Percentiles rank a stretch among this genome's conserved stretches.
phyloP scores from a whole-genome alignment of 139 green algal genomes.

The Chlamydomonas sp. region DNA sequence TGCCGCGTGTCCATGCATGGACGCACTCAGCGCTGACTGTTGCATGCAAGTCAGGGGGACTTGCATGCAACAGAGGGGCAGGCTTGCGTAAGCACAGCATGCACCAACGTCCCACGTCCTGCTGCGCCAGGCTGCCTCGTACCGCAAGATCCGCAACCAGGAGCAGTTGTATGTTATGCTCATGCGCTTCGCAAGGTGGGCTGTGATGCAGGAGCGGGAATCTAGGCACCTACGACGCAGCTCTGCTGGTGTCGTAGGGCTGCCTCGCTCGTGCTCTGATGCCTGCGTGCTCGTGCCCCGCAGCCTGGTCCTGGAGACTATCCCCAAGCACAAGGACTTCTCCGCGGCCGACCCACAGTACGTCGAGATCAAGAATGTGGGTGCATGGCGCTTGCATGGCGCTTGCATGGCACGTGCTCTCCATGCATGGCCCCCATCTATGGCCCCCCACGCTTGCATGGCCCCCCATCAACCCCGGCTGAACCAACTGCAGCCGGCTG shows the following conservation, averaged over 20 bases:
- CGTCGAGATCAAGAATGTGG: constrained; percentile 31
- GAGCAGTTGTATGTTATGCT: constrained; percentile 79
- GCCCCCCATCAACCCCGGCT: no score
- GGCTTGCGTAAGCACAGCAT: neutral
- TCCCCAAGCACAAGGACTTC: constrained; percentile 59
- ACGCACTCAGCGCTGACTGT: neutral
- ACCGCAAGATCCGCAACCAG: constrained; percentile 47
- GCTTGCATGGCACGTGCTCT: no score
- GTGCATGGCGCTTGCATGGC: neutral
- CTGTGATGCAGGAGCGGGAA: neutral
- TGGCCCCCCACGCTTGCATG: no score
- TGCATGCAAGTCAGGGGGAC: constrained; percentile 10
- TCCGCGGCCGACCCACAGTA: constrained; percentile 24
- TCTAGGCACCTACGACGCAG: neutral
- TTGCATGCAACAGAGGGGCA: neutral
- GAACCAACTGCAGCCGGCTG: no score
- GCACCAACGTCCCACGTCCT: neutral
- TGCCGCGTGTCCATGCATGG: neutral
- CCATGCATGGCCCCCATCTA: no score
- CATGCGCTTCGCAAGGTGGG: constrained; percentile 60
- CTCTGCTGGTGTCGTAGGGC: neutral
- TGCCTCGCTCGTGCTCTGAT: constrained; percentile 20
- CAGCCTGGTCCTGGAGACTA: constrained; percentile 72
- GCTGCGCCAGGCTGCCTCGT: constrained; percentile 48
- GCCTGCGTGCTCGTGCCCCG: constrained; percentile 28